These are phyloP conservation scores for Ligustrum vulgare DNA, from an alignment of 257 asterid genomes.

Conservation along the genomic window DNA sequence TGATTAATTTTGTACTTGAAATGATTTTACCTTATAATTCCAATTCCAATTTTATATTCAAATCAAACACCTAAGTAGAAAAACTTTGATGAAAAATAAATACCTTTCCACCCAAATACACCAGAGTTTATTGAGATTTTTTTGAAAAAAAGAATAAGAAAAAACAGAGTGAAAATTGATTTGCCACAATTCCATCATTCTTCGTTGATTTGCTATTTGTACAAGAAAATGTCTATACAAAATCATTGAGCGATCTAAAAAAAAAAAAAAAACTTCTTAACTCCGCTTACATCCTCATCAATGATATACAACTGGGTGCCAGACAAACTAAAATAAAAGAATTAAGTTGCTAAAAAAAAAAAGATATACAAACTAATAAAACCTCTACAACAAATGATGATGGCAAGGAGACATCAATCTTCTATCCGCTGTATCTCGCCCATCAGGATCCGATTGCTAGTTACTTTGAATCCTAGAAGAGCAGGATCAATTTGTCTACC, in stretches of 20 bases:
- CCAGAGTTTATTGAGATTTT: too few species aligned
- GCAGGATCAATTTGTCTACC: slow-evolving; percentile 98
- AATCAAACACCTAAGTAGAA: too few species aligned
- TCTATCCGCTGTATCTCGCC: slow-evolving; percentile 94
- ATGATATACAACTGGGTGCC: neutral
- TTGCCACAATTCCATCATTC: neutral
- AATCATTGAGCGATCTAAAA: neutral
- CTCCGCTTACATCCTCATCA: neutral
- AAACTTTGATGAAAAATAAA: too few species aligned
- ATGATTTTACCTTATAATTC: too few species aligned
- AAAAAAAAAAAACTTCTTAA: neutral
- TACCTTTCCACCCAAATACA: too few species aligned
- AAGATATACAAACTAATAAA: neutral
- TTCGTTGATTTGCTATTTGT: neutral
- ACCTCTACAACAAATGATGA: neutral
- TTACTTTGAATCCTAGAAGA: slow-evolving; percentile 94
- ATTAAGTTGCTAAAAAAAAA: neutral
- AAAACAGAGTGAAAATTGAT: neutral
- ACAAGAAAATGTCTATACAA: neutral
- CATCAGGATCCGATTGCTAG: slow-evolving; percentile 98
- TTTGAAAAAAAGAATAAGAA: too few species aligned
- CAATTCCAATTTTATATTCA: too few species aligned
- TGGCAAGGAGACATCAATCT: slow-evolving; percentile 38
- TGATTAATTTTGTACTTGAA: too few species aligned
- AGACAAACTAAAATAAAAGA: neutral